Base-by-base conservation (phyloP, 129 eudicot species). In the Flaveria brownii region DNA sequence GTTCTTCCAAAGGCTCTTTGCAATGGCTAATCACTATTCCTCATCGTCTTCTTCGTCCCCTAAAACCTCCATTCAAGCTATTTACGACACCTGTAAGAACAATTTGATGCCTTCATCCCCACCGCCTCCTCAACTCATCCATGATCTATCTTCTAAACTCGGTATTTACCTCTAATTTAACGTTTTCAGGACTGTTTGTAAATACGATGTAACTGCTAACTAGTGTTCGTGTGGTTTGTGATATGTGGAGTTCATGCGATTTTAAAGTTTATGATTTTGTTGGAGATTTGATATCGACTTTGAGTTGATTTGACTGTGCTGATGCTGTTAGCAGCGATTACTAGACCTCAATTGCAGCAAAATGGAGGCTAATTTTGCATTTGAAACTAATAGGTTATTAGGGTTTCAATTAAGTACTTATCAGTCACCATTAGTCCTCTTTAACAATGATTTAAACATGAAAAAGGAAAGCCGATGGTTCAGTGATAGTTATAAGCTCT, bases 31-130 rank as follows among this genome's bases (percentile, higher is more conserved):
- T 81, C 80, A 74, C 80, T 65, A 26, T 78, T 72, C 1, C 0
- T 36, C 41, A 36, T 36, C 41, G 41, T 61, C 81, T 2, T 55
- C 87, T 2, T 54, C 82, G 11, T 76, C 86, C 12, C 79, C 83
- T 50, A 73, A 82, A 71, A 43, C 85, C 43, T 63, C 96, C 6
- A 81, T 93, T 65, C 98, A 90, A 82, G 78, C 87, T 77, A 47
- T 93, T 13, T 93, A 88, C 76, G 96, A 93, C 66, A 80, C 89
- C 42, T 88, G 97, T 82, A 90, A 83, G 74, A 82, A 80, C 9
- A 85, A 86, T 12, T 88, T 90, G 43, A 75, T 75, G 42, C 91
- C 85, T 28, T 71, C 83, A 23, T 57, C 71, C 80, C 0, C 67
- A 55, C 54, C 88, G 68, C 73, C 95, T 65, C 67, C 91, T 76